Base-by-base conservation (phyloP, 2,329 filamentous ascomycete species). In the Colletotrichum sp. region DNA sequence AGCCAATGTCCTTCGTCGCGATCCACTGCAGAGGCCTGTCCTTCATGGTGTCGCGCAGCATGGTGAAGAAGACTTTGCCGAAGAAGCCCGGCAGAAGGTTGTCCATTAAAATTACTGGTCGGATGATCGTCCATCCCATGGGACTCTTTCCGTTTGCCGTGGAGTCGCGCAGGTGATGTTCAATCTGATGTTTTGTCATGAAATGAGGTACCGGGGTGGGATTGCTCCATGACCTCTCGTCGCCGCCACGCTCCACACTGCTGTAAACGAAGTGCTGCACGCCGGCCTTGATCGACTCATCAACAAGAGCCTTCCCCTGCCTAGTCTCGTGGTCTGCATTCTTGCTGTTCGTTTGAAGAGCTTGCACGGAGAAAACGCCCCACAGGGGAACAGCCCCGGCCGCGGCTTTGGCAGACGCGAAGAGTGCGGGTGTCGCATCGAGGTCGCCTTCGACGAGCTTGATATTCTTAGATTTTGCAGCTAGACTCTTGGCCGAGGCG, bases 81-180 rank as follows among this genome's bases (percentile, higher is more conserved):
- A 82, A 76, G n/a, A 84, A 74, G 58, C 81, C 80, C 15, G 79
- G 71, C 1, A 75, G 76, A n/a, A 83, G 70, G 79, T 88, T 88
- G 2, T 93, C 91, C 81, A 91, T 88, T 82, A 93, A 93, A 0
- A 88, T 89, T 0, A 89, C 87, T 0, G 91, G 91, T 0, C 91
- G 87, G 3, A 93, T 83, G 67, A 93, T 89, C 0, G 90, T 91
- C 84, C 88, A 93, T 3, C 83, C 83, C 89, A 91, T 90, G 0
- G 83, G 83, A 2, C 83, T 83, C 15, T 82, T 83, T 6, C 28
- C 58, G 6, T 38, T 34, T 12, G 80, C 78, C 28, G 83, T 82
- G 21, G 65, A 60, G 4, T 87, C 84, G 9, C 87, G 80, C 15
- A 93, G 85, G 73, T 93, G 86, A 64, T 89, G 82, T 81, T 93